Base-by-base conservation (phyloP, 176 grass and related monocot species). In the Avena atlantica region DNA sequence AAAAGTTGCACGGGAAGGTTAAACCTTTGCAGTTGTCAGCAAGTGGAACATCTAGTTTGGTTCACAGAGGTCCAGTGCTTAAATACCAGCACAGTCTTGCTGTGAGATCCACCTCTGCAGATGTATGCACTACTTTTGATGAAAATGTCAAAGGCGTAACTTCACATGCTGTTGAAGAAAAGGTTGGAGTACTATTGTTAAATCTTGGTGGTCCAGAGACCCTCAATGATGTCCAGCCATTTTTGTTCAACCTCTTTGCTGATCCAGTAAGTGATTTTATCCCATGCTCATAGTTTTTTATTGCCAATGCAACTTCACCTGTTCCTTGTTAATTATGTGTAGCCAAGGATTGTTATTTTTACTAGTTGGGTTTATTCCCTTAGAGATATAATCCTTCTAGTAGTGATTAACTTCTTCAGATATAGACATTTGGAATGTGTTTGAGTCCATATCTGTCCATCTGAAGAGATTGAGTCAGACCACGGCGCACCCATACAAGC, bases 181-280 rank as follows among this genome's bases (percentile, higher is more conserved):
- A 82, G 64, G 66, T 96, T 74, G 97, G 97, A 75, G 97, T 99
- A 61, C 91, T 99, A n/a, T 80, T 99, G 23, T 72, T 96, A 81
- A 99, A 99, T 78, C 97, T 99, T 78, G 97, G 97, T 85, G 97
- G 97, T 29, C 97, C 97, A 44, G 92, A 96, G 27, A 96, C 89
- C 53, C 94, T 96, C 14, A 82, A 94, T 14, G 97, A 99, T 88
- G 97, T 99, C 87, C 97, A 99, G 49, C 97, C 97, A 61, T 99
- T 99, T 84, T 65, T 99, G 20, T 99, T 91, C 92, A 99, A 99
- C 82, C 82, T 99, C 36, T 99, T 99, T 87, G 94, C 92, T 60
- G 97, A 99, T 88, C 90, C 97, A 37, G 97, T 99, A 89, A 62
- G 87, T 87, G 36, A 81, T 74, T 42, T 60, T 83, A 52, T 23